Evolutionary conservation across 345 rosid species (phyloP), one percentile per base, ranked within the genome.

Genomic region (Ricinus communis): DNA sequence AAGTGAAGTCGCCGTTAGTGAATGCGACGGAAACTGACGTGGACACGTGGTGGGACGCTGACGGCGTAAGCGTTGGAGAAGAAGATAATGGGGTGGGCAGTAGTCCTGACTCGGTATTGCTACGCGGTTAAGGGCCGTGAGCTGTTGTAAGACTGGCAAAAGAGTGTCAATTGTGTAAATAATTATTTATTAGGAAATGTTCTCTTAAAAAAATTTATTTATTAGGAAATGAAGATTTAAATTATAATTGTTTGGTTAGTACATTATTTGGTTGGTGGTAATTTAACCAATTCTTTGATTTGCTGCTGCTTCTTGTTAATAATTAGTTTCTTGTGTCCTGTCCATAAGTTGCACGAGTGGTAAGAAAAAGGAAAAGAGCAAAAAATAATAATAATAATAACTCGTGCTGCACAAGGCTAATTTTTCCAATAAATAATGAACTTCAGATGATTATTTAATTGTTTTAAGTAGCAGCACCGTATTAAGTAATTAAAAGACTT

Each of bases 11-110:
- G 38, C 85, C 86, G 84, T 72, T 93, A 38, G 83, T 52, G 43
- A 69, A 68, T 33, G 55, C 77, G 71, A 76, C 86, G 76, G 88
- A 76, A 51, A 40, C 77, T 14, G 86, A 83, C 21, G 72, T 41
- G 64, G 87, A 73, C 0, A 79, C 76, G 7, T 80, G 89, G 86
- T 90, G 87, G 82, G 90, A 83, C 64, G 86, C 96, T 47, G 89
- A 90, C 81, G 82, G 78, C 75, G 88, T 82, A 70, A 55, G 68
- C 1, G 72, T 57, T 0, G 53, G 66, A 21, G 76, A 71, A 36
- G 85, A 69, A 51, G 63, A 28, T 53, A 61, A 53, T 24, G 58
- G 19, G 31, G n/a, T n/a, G n/a, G 15, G 43, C 21, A 46, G 40
- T 2, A 5, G 72, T 28, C 63, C 40, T 40, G 28, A 56, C 43